phyloP scores from a whole-genome alignment of 2,329 filamentous ascomycete species.

The Metarhizium rileyi region DNA sequence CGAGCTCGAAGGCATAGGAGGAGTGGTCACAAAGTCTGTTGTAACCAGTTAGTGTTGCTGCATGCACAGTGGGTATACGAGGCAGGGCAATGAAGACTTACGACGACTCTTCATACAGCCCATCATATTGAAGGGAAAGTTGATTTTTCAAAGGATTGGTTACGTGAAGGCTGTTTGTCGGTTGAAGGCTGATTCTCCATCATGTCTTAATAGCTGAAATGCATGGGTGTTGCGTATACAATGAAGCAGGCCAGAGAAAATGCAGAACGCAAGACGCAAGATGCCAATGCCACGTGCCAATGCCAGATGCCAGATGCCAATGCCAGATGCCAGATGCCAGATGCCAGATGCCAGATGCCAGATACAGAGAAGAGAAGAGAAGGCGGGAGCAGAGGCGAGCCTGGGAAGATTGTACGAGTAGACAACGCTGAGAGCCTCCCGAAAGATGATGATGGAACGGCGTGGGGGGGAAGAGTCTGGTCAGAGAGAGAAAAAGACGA shows the following conservation, averaged over 20 bases:
- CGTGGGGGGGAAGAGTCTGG: background rate
- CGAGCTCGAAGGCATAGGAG: constrained; percentile 74
- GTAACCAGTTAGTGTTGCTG: background rate
- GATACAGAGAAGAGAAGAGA: background rate
- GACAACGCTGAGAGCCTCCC: background rate
- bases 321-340: background rate
- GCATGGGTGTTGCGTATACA: background rate
- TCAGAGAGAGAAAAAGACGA: background rate
- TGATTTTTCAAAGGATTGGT: constrained; percentile 24
- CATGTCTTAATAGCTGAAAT: background rate
- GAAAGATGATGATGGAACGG: background rate
- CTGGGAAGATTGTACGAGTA: background rate
- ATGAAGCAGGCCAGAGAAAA: background rate
- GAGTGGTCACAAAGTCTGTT: constrained; percentile 68
- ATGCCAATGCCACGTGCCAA: background rate
- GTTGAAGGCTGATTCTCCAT: background rate
- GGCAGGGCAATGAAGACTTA: constrained; percentile 13
- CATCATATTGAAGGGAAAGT: constrained; percentile 31
- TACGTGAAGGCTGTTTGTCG: background rate
- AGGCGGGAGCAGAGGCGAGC: background rate
- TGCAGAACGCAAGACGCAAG: background rate
- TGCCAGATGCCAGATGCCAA: background rate
- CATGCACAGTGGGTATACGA: background rate
- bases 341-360: background rate
- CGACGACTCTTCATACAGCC: constrained; percentile 25